Conservation (phyloP, 805 yeast species). For the Cyberlindnera bimundalis region DNA sequence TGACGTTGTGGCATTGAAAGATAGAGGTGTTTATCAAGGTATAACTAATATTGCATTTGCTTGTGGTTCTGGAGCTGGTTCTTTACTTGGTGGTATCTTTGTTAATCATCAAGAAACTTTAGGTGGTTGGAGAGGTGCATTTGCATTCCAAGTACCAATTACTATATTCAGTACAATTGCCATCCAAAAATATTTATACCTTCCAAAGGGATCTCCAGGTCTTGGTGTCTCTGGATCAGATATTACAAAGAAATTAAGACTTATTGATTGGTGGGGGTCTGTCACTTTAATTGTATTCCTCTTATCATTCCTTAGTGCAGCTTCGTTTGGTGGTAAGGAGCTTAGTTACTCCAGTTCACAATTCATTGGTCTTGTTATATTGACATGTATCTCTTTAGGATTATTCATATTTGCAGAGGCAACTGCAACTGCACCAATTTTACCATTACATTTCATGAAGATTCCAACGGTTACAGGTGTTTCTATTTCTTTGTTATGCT, state of each 20-base stretch:
- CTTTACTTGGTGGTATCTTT: slow-evolving; percentile 56
- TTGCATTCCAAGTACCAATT: slow-evolving; percentile 50
- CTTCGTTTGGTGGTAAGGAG: slow-evolving; percentile 51
- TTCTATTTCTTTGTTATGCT: slow-evolving; percentile 59
- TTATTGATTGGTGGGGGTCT: slow-evolving; percentile 56
- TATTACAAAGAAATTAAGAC: slow-evolving; percentile 43
- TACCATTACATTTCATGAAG: slow-evolving; percentile 53
- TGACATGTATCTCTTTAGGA: slow-evolving; percentile 36
- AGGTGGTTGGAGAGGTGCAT: slow-evolving; percentile 51
- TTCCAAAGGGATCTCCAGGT: slow-evolving; percentile 52
- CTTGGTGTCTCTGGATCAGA: slow-evolving; percentile 43
- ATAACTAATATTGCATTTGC: slow-evolving; percentile 73
- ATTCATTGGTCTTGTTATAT: slow-evolving; percentile 31
- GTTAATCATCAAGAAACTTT: slow-evolving; percentile 30
- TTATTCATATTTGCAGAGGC: slow-evolving; percentile 42
- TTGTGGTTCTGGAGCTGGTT: slow-evolving; percentile 73
- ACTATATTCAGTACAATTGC: slow-evolving; percentile 41
- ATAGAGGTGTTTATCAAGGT: slow-evolving; percentile 83
- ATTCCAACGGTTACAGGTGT: slow-evolving; percentile 61
- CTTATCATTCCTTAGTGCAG: slow-evolving; percentile 44
- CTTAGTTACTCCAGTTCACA: slow-evolving; percentile 36
- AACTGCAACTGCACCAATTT: slow-evolving; percentile 51
- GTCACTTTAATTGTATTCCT: slow-evolving; percentile 42
- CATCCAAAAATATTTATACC: slow-evolving; percentile 35
- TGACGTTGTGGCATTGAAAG: slow-evolving; percentile 73